Evolutionary conservation across 148 eudicot genomes (phyloP).

Genomic region (Spergularia marina): DNA sequence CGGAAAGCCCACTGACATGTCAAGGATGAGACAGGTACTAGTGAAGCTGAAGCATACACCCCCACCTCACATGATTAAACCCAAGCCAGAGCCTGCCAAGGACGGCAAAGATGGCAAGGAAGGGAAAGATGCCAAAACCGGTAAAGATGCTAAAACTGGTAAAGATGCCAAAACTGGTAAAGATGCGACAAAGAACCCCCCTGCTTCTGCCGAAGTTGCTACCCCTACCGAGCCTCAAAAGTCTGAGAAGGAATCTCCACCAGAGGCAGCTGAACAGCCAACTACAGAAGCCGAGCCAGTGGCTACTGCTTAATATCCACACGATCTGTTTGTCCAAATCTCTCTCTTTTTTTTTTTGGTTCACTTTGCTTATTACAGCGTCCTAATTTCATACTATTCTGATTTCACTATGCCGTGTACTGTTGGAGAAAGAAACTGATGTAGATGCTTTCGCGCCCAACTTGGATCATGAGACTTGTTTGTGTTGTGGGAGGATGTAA

Average conservation of each 20-base stretch:
- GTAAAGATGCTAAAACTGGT: conserved; percentile 30
- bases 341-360: neutral
- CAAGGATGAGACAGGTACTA: conserved; percentile 79
- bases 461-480: conserved; percentile 12
- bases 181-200: conserved; percentile 31
- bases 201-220: conserved; percentile 15
- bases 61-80: conserved; percentile 92
- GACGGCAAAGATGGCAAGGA: conserved; percentile 56
- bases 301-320: conserved; percentile 31
- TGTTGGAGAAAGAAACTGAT: conserved; percentile 16
- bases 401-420: conserved; percentile 20
- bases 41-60: conserved; percentile 88
- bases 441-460: conserved; percentile 3
- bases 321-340: conserved; percentile 13
- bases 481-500: conserved; percentile 1
- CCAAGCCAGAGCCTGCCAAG: conserved; percentile 70
- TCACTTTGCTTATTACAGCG: conserved; percentile 4
- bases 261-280: conserved; percentile 40
- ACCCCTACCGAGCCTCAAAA: conserved; percentile 31
- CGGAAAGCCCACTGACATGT: conserved; percentile 93
- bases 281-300: conserved; percentile 41
- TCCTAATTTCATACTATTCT: conserved; percentile 24
- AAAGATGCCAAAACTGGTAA: conserved; percentile 36
- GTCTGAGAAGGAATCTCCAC: conserved; percentile 40
- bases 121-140: conserved; percentile 36